Evolutionary conservation across 495 filamentous ascomycete genomes (phyloP).

Genomic region (Trypethelium eluteriae): DNA sequence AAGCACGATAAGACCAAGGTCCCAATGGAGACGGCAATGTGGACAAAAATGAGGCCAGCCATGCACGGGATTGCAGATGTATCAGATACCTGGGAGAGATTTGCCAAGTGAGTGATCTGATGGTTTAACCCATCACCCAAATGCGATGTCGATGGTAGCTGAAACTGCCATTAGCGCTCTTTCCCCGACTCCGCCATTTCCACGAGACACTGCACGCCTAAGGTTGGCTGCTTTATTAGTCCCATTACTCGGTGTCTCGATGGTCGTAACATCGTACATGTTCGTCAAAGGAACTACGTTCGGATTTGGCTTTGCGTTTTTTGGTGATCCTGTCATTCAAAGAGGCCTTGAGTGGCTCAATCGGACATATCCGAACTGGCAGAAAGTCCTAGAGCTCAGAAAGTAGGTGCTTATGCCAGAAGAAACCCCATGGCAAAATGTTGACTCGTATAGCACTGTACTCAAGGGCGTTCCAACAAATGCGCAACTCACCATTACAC

Average conservation of each 20-base stretch:
- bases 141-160: neutral
- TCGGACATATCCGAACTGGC: slow-evolving; percentile 63
- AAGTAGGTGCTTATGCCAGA: slow-evolving; percentile 41
- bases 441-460: slow-evolving; percentile 47
- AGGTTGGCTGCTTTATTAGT: slow-evolving; percentile 55
- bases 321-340: slow-evolving; percentile 66
- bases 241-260: slow-evolving; percentile 48
- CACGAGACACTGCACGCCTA: slow-evolving; percentile 51
- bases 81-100: slow-evolving; percentile 70
- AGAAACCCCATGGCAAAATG: neutral
- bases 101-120: slow-evolving; percentile 56
- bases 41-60: slow-evolving; percentile 62
- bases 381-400: slow-evolving; percentile 60
- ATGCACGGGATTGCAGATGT: slow-evolving; percentile 72
- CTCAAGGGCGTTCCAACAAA: slow-evolving; percentile 84
- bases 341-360: slow-evolving; percentile 56
- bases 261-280: slow-evolving; percentile 63
- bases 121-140: neutral
- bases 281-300: slow-evolving; percentile 64
- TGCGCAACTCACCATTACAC: slow-evolving; percentile 74
- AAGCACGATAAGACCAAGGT: slow-evolving; percentile 76
- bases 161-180: slow-evolving; percentile 47
- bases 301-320: slow-evolving; percentile 63
- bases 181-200: slow-evolving; percentile 72
- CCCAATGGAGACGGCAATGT: slow-evolving; percentile 72